Evolutionary conservation across 1,139 yeast genomes (phyloP), one percentile per base, ranked within the genome.

Genomic region (Kodamaea plutei): DNA sequence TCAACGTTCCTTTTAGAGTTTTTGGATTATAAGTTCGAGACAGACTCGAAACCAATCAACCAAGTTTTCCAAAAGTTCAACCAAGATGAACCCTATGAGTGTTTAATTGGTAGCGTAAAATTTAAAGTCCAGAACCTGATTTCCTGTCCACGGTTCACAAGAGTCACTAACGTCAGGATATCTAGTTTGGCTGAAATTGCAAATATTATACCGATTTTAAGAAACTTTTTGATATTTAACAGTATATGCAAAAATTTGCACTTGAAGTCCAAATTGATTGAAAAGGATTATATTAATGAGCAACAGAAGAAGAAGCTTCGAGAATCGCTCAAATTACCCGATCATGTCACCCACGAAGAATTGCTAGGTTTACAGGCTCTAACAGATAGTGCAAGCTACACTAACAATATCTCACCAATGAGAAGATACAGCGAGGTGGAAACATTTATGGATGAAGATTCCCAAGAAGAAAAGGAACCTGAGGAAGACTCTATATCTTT

Each of bases 261-360:
- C 4, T 22, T 30, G 23, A 12, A 23, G 11, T 15, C 31, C n/a
- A 28, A 15, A 19, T 28, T 25, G 7, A 8, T 20, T 24, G 33
- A 25, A 27, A 23, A 34, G 3, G 22, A 29, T 4, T 51, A 41
- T 17, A 31, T 45, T 21, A 40, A 44, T 3, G 47, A 39, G 14
- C 61, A 58, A 28, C 44, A 47, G 5, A 58, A 52, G 31, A 48
- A 50, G 26, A 62, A 54, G 36, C 48, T 67, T 20, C 60, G 58
- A 25, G 61, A 62, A 24, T 52, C 70, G 1, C 50, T 67, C 20
- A 61, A 61, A 35, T 44, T 67, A 15, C 48, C 68, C 1, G 50
- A 53, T 23, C 64, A 62, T 34, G 63, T 60, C 5, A 57, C 67
- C 0, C 69, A 65, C 34, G 70, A 64, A 36, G 70, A 66, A 38